Base-by-base conservation (phyloP, 2,329 filamentous ascomycete species). In the Leptosphaerulina australis region DNA sequence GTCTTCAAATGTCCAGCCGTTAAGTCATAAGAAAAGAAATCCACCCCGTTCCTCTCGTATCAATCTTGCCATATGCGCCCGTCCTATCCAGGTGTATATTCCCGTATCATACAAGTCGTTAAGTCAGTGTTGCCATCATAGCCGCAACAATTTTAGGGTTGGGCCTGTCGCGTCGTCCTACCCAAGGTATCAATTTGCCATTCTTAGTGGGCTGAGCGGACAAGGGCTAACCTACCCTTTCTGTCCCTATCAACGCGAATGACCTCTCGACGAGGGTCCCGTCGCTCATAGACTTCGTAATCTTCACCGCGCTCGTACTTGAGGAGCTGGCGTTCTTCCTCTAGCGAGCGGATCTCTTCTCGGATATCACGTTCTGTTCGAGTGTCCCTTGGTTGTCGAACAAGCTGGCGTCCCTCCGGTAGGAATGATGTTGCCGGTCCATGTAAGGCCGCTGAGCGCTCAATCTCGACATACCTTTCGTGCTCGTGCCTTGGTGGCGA, bases 211-310 rank as follows among this genome's bases (percentile, higher is more conserved):
- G 86, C 85, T 68, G 88, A 88, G 75, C 90, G 83, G 79, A 88
- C 89, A 78, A 92, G 86, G 80, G 86, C 84, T 85, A 94, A 86
- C 88, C 87, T 94, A 95, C 92, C 91, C 91, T 90, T 94, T 81
- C 88, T 88, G 77, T 97, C 91, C 80, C 88, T 91, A 77, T 91
- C 88, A 65, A 96, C 85, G 63, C 88, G 81, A 56, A 88, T 78
- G 44, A 86, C 74, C 51, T 85, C 82, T 40, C 62, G 79, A 65
- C 62, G 77, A 41, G 58, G 71, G 49, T 58, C 85, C 72, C 63
- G 78, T 45, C 76, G 71, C 51, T 85, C 87, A 33, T 89, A 71
- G 35, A 89, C 79, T 25, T 90, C 86, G 44, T 85, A 82, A 21
- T 83, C 80, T 17, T 76, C 74, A 37, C 80, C 78, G 34, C 82